Base-by-base conservation (phyloP, 257 asterid species). In the Gentiana straminea region DNA sequence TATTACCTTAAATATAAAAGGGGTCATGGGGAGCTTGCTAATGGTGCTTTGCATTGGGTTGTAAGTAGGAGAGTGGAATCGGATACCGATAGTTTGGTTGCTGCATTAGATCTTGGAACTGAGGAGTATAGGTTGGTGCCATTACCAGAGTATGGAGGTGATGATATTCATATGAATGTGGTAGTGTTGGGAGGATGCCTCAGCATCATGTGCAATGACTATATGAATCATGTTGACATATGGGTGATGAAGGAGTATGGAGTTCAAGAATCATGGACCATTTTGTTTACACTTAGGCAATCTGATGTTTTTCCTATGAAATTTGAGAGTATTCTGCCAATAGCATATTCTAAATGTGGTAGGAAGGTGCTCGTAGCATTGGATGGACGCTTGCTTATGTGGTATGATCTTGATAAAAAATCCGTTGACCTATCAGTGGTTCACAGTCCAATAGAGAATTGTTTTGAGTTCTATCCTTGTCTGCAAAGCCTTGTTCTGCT, bases 191-290 rank as follows among this genome's bases (percentile, higher is more conserved):
- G 55, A 9, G 64, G 54, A 49, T 60, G 47, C 24, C 57, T 60
- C 49, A 49, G 57, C 56, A 9, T 60, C 7, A 8, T 49, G 55
- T 52, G 33, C 33, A 34, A 9, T 32, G 9, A 6, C 36, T 49
- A 9, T 9, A 7, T n/a, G 37, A 4, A 38, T 37, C 57, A 9
- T 13, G 10, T 60, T 47, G 64, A 60, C 9, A 13, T 60, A 35
- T 60, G 64, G 64, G 57, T 60, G 10, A 60, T 49, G 64, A 49
- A 60, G 34, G 57, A 60, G 38, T 60, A 60, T 3, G 57, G 64
- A 13, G 38, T 13, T 8, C 38, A 51, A 7, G 36, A 60, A 50
- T 60, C 64, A 3, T 60, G 64, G 64, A 36, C 7, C 6, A 60
- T 34, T 36, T 38, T 49, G 57, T 12, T 60, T 4, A 15, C 57